phyloP scores from a whole-genome alignment of 2,329 filamentous ascomycete species.

The Fusarium penzigii region DNA sequence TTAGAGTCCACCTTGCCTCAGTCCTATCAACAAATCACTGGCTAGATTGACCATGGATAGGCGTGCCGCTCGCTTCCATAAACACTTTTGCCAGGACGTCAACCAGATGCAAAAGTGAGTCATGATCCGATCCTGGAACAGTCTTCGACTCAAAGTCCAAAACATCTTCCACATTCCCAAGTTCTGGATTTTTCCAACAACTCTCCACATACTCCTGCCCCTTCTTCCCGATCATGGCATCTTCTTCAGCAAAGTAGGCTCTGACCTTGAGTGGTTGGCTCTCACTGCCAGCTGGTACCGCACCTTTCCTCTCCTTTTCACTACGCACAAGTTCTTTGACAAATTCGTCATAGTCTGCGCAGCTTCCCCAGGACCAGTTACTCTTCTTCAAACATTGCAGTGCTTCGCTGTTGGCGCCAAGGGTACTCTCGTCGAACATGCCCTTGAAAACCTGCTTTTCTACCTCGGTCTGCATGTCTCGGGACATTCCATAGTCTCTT shows the following conservation, averaged over 20 bases:
- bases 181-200: constrained; percentile 12
- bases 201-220: constrained; percentile 18
- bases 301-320: background rate
- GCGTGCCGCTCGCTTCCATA: constrained; percentile 2
- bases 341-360: constrained; percentile 12
- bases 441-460: constrained; percentile 2
- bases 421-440: constrained; percentile 20
- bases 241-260: constrained; percentile 13
- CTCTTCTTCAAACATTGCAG: constrained; percentile 18
- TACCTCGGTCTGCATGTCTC: constrained; percentile 9
- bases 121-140: constrained; percentile 12
- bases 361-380: constrained; percentile 10
- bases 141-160: constrained; percentile 14
- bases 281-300: background rate
- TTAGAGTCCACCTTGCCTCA: too few species aligned
- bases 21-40: too few species aligned
- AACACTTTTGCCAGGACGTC: constrained; percentile 12
- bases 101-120: constrained; percentile 11
- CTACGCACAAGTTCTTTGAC: constrained; percentile 5
- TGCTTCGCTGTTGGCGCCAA: constrained; percentile 20
- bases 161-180: constrained; percentile 4
- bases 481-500: constrained; percentile 6
- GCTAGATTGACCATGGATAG: background rate
- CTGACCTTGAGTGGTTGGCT: constrained; percentile 8
- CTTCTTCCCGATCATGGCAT: constrained; percentile 14